A percentile compares a stretch with the other conserved stretches of the same genome.
Conservation (phyloP, 2,329 filamentous ascomycete genomes). For the Erysiphe pulchra region DNA sequence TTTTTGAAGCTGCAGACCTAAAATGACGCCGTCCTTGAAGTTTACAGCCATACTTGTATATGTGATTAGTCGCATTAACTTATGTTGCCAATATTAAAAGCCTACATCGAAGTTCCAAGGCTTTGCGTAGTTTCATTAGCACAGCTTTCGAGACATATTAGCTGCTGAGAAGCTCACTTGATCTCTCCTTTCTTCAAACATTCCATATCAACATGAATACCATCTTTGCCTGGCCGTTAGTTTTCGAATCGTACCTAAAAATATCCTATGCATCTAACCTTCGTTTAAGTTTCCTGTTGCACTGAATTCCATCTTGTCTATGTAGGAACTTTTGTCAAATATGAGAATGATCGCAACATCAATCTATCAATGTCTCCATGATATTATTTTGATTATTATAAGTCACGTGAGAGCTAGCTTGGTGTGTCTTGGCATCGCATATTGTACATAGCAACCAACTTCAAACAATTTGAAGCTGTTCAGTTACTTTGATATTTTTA, state of each 20-base stretch:
- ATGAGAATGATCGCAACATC: too few relatives aligned
- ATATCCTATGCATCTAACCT: constrained; percentile 18
- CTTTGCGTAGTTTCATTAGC: constrained; percentile 20
- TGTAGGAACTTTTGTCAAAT: too few relatives aligned
- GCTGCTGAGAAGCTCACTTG: constrained; percentile 39
- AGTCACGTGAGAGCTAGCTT: too few relatives aligned
- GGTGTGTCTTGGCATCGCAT: too few relatives aligned
- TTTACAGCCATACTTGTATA: constrained; percentile 77
- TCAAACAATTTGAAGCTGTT: too few relatives aligned
- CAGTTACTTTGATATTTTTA: too few relatives aligned
- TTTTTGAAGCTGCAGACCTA: constrained; percentile 27
- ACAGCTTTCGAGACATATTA: neutral
- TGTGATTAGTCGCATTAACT: constrained; percentile 3
- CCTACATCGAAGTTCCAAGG: constrained; percentile 40
- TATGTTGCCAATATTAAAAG: neutral
- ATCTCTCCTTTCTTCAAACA: constrained; percentile 96
- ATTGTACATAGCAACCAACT: too few relatives aligned
- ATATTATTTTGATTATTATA: too few relatives aligned
- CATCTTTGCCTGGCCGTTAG: constrained; percentile 36
- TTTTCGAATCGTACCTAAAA: constrained; percentile 4
- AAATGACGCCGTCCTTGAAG: constrained; percentile 93
- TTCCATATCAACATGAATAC: constrained; percentile 97
- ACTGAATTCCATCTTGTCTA: constrained; percentile 30
- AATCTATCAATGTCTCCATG: too few relatives aligned
- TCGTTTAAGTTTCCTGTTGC: constrained; percentile 35